These are phyloP conservation scores for Mycena belliarum DNA, from an alignment of 768 basidiomycete genomes.

Conservation along the genomic window DNA sequence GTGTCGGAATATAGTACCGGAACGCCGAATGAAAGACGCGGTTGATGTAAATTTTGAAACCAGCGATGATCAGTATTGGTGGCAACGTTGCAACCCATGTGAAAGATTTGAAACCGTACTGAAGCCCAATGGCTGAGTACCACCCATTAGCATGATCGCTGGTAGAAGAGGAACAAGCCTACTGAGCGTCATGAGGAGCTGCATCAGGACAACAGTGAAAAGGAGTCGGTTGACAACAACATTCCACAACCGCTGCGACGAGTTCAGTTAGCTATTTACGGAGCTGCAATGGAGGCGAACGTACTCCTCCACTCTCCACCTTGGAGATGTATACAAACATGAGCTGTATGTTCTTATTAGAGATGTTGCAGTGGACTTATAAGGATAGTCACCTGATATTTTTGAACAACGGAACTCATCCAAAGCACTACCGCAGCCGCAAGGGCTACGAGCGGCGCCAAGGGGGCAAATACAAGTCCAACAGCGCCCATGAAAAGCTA, in stretches of 20 bases:
- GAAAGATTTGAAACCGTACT: constrained; percentile 70
- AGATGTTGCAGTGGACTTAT: neutral
- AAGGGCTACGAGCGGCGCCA: constrained; percentile 87
- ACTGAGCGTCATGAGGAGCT: constrained; percentile 85
- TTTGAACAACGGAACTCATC: constrained; percentile 86
- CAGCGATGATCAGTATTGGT: constrained; percentile 73
- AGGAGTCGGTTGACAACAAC: constrained; percentile 89
- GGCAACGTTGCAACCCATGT: constrained; percentile 86
- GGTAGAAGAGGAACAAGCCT: constrained; percentile 32
- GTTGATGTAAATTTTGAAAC: constrained; percentile 85
- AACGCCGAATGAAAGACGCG: constrained; percentile 68
- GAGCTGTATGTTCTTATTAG: constrained; percentile 43
- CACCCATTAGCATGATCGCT: neutral
- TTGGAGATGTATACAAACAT: constrained; percentile 92
- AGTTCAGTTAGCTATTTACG: too few species aligned
- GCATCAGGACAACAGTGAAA: constrained; percentile 81
- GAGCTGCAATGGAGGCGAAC: constrained; percentile 40
- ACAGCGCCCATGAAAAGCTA: constrained; percentile 92
- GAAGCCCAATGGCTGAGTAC: constrained; percentile 76
- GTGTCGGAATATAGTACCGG: constrained; percentile 82
- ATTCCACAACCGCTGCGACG: constrained; percentile 83
- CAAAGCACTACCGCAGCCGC: constrained; percentile 87
- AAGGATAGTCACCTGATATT: constrained; percentile 57
- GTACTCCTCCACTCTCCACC: constrained; percentile 90
- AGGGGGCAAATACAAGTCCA: constrained; percentile 89